These are phyloP conservation scores for Fusarium napiforme DNA, from an alignment of 2,329 filamentous ascomycete species.

Conservation along the genomic window DNA sequence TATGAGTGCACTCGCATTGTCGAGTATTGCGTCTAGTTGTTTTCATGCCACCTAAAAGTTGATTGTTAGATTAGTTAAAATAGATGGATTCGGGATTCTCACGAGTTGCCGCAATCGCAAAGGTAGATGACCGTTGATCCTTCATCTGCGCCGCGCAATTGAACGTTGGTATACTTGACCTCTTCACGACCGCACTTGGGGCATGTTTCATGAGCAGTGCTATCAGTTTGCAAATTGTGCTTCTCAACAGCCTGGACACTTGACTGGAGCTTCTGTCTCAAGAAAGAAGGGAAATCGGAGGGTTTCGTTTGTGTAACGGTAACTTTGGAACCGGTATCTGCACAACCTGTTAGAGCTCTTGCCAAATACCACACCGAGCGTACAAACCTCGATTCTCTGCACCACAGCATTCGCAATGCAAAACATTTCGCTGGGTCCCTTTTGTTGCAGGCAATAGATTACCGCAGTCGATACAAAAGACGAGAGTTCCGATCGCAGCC, in stretches of 20 bases:
- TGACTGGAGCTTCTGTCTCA: constrained; percentile 85
- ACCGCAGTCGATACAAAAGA: constrained; percentile 94
- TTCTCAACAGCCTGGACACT: constrained; percentile 83
- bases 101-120: constrained; percentile 89
- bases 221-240: constrained; percentile 80
- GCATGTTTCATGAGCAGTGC: constrained; percentile 75
- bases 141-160: constrained; percentile 93
- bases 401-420: constrained; percentile 88
- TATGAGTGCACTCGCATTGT: constrained; percentile 27
- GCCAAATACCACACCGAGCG: background rate
- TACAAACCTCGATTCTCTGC: constrained; percentile 81
- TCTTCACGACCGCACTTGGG: constrained; percentile 83
- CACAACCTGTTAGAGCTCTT: constrained; percentile 22
- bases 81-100: constrained; percentile 44
- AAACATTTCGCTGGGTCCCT: constrained; percentile 77
- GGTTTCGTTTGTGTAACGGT: constrained; percentile 88
- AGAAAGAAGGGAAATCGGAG: constrained; percentile 87
- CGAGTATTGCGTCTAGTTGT: constrained; percentile 61
- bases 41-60: constrained; percentile 62
- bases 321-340: constrained; percentile 79
- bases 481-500: constrained; percentile 88
- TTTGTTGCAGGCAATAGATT: constrained; percentile 86
- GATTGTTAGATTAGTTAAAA: constrained; percentile 41
- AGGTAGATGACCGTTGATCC: constrained; percentile 91
- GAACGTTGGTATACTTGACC: constrained; percentile 85